These are phyloP conservation scores for Aureobasidium sp. DNA, from an alignment of 2,329 filamentous ascomycete species.

Conservation along the genomic window DNA sequence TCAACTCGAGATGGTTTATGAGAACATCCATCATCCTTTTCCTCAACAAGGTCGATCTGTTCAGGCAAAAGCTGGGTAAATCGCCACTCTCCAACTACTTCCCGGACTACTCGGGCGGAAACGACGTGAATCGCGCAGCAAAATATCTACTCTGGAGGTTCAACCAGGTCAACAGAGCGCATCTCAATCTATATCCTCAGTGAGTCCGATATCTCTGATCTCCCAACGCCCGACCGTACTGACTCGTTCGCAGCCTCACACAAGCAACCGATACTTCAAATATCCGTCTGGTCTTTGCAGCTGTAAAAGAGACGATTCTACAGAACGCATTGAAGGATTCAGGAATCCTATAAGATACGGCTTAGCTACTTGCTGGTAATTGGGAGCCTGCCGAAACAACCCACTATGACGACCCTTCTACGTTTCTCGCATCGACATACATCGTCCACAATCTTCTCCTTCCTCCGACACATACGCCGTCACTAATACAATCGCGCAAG, in stretches of 20 bases:
- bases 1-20: slow-evolving; percentile 99
- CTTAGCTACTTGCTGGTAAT: slow-evolving; percentile 30
- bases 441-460: background rate
- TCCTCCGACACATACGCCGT: slow-evolving; percentile 11
- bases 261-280: slow-evolving; percentile 99
- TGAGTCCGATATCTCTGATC: slow-evolving; percentile 55
- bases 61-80: slow-evolving; percentile 84
- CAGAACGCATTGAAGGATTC: slow-evolving; percentile 98
- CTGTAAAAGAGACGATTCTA: slow-evolving; percentile 96
- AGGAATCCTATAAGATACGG: slow-evolving; percentile 60
- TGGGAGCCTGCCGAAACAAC: slow-evolving; percentile 63
- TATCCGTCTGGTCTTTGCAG: slow-evolving; percentile 93
- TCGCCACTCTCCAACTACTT: slow-evolving; percentile 94
- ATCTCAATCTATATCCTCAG: slow-evolving; percentile 96
- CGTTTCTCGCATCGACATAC: slow-evolving; percentile 9
- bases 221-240: slow-evolving; percentile 20
- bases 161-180: slow-evolving; percentile 94
- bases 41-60: slow-evolving; percentile 97
- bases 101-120: slow-evolving; percentile 93
- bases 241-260: slow-evolving; percentile 58
- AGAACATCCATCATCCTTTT: slow-evolving; percentile 97
- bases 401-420: slow-evolving; percentile 10
- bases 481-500: slow-evolving; percentile 13
- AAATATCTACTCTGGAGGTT: slow-evolving; percentile 98
- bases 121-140: slow-evolving; percentile 94